A percentile compares a stretch with the other conserved stretches of the same genome.
Evolutionary conservation across 768 basidiomycete species (phyloP).

Genomic region (Phylloporus arenicola): DNA sequence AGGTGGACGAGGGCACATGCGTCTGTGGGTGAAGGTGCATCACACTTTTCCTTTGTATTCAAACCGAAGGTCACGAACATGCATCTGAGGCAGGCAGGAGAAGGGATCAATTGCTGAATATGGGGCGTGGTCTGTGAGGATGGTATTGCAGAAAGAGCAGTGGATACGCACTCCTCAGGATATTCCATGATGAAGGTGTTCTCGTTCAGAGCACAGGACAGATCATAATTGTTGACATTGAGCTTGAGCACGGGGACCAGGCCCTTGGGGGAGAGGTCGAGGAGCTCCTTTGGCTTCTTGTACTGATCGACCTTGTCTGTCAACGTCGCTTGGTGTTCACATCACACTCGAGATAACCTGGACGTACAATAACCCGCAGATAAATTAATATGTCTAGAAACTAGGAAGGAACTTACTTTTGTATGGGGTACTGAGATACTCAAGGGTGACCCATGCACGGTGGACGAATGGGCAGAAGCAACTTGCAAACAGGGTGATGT

Average conservation of each 20-base stretch:
- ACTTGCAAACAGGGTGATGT: constrained; percentile 63
- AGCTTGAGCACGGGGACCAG: constrained; percentile 69
- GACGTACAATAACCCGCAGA: constrained; percentile 36
- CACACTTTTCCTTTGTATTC: background rate
- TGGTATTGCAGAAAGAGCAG: background rate
- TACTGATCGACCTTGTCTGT: constrained; percentile 79
- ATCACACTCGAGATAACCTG: background rate
- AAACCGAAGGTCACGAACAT: constrained; percentile 38
- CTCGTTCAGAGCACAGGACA: constrained; percentile 66
- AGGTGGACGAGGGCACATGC: constrained; percentile 62
- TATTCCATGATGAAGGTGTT: constrained; percentile 77
- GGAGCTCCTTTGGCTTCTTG: constrained; percentile 71
- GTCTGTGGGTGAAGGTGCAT: constrained; percentile 35
- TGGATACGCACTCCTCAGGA: constrained; percentile 58
- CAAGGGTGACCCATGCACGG: constrained; percentile 71
- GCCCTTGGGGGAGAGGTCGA: constrained; percentile 80
- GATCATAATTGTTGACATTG: constrained; percentile 43
- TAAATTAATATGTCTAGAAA: background rate
- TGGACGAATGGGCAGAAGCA: constrained; percentile 85
- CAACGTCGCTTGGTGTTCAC: background rate
- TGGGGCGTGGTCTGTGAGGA: no score
- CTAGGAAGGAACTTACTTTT: constrained; percentile 41
- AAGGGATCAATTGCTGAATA: constrained; percentile 47
- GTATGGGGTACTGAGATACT: constrained; percentile 67
- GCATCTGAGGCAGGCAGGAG: constrained; percentile 54